Evolutionary conservation across 2,329 filamentous ascomycete species (phyloP), one percentile per base, ranked within the genome.

Genomic region (Xylariaceae sp.): DNA sequence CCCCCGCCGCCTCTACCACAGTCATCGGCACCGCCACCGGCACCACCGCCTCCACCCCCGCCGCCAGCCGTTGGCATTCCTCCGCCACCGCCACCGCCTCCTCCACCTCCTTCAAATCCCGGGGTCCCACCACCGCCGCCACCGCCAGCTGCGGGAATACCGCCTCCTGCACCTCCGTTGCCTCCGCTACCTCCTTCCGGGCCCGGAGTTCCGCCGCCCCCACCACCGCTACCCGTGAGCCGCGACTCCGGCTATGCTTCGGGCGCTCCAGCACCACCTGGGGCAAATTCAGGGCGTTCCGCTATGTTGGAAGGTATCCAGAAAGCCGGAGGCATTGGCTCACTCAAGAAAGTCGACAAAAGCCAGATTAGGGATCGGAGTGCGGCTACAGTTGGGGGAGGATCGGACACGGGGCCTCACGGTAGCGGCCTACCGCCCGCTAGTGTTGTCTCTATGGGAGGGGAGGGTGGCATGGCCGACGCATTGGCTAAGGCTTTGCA

Each of bases 401-500:
- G 68, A 40, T 61, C 64, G 19, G 77, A 80, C 60, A 76, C 76
- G 46, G 78, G 76, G 5, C 75, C 79, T 39, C 73, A 76, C 47
- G 77, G 78, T 26, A 78, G 76, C 62, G 78, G 76, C 37, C 63
- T 77, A 54, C 74, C 81, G 51, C 73, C 81, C 8, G 73, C 80
- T 43, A 79, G 79, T 21, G 69, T 78, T 41, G 70, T 75, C n/a
- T 68, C 76, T 46, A 69, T 74, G 47, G 79, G 79, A 41, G 79
- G 76, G 16, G 80, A 77, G 18, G 79, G 84, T 52, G 85, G 83
- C 34, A 83, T 96, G 80, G 89, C 90, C 19, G 89, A 87, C 74
- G 92, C 90, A 45, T 74, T 96, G 63, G 89, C 89, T 55, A 86
- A 84, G 56, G 88, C 87, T 53, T 72, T 92, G 64, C 83, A 86